Percentiles rank a stretch among this genome's conserved stretches.
These are phyloP conservation scores for Leishmania guyanensis DNA, from an alignment of 208 protist genomes.

Conservation along the genomic window DNA sequence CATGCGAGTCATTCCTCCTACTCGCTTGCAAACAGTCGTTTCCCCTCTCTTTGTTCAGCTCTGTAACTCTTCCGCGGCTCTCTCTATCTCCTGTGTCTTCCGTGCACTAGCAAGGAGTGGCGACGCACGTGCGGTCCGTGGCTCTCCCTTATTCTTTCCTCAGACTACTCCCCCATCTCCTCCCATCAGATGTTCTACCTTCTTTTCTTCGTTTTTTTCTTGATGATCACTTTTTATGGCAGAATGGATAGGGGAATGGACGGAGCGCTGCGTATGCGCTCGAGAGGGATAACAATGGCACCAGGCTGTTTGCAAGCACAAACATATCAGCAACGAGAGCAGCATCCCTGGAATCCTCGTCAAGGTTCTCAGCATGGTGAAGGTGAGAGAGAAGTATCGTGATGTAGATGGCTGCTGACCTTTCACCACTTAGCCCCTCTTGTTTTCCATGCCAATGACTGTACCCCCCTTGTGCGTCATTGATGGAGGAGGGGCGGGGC, in stretches of 20 bases:
- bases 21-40: background rate
- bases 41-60: background rate
- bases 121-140: background rate
- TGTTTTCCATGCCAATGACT: background rate
- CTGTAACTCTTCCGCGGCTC: background rate
- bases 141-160: background rate
- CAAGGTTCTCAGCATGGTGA: background rate
- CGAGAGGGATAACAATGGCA: background rate
- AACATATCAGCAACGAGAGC: background rate
- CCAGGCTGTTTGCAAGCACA: background rate
- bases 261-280: background rate
- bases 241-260: background rate
- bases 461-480: background rate
- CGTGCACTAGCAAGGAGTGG: background rate
- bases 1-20: background rate
- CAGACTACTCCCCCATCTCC: background rate
- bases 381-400: background rate
- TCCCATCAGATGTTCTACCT: background rate
- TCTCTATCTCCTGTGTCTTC: background rate
- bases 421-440: background rate
- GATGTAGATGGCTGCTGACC: background rate
- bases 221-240: background rate
- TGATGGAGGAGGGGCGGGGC: background rate
- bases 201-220: background rate
- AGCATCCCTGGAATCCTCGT: background rate